Conservation (phyloP, 1,284 basidiomycete species). For the Abortiporus biennis region DNA sequence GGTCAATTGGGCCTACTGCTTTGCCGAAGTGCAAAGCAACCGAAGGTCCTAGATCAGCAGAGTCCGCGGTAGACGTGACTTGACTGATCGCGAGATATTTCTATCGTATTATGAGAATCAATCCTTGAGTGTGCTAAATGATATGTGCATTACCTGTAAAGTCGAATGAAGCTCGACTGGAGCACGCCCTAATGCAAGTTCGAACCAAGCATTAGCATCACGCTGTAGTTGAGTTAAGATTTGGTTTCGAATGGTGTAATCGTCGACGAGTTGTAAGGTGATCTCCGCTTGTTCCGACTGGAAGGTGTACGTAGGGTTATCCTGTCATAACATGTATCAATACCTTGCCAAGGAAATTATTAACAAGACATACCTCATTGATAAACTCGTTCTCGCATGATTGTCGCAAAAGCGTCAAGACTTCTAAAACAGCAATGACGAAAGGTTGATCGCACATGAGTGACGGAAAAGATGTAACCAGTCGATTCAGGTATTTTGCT, state of each 20-base stretch:
- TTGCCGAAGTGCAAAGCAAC: conserved; percentile 83
- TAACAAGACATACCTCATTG: conserved; percentile 76
- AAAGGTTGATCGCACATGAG: conserved; percentile 88
- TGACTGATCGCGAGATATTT: conserved; percentile 79
- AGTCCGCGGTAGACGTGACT: conserved; percentile 58
- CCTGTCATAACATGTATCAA: conserved; percentile 39
- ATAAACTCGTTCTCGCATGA: conserved; percentile 89
- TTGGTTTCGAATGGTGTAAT: conserved; percentile 82
- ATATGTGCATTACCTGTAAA: conserved; percentile 56
- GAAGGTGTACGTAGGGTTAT: conserved; percentile 84
- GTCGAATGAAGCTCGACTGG: conserved; percentile 92
- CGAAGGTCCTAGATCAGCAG: conserved; percentile 85
- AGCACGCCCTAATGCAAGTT: conserved; percentile 78
- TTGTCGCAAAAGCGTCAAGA: conserved; percentile 82
- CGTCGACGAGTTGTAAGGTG: conserved; percentile 81
- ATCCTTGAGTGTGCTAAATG: not conserved
- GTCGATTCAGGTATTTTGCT: conserved; percentile 75
- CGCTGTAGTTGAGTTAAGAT: conserved; percentile 73
- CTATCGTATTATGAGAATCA: conserved; percentile 31
- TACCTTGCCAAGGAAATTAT: not conserved
- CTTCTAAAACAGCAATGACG: conserved; percentile 87
- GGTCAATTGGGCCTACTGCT: conserved; percentile 71
- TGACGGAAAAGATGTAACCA: conserved; percentile 92
- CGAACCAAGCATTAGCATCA: conserved; percentile 80
- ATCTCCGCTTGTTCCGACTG: conserved; percentile 74